phyloP scores from a whole-genome alignment of 2,329 filamentous ascomycete genomes.

The Claviceps arundinis region DNA sequence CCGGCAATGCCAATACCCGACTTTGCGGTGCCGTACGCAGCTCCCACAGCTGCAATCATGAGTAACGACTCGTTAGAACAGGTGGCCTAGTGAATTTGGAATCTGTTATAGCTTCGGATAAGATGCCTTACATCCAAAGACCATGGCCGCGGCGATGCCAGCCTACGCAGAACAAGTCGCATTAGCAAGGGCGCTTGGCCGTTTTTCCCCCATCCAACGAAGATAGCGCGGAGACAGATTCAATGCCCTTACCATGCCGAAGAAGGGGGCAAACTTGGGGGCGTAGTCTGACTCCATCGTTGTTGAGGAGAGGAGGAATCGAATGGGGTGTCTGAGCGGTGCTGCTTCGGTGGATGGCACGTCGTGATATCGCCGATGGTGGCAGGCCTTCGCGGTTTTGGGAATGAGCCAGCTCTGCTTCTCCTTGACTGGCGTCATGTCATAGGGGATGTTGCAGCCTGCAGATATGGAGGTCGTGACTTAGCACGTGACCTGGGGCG shows the following conservation, averaged over 20 bases:
- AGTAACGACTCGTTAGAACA: slow-evolving; percentile 6
- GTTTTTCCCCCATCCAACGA: background rate
- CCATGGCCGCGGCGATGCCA: slow-evolving; percentile 70
- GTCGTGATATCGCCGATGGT: background rate
- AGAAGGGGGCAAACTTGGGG: slow-evolving; percentile 76
- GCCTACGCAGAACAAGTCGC: slow-evolving; percentile 32
- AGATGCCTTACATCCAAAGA: slow-evolving; percentile 58
- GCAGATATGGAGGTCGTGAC: background rate
- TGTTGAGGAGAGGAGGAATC: slow-evolving; percentile 12
- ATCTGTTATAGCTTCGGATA: too few relatives aligned
- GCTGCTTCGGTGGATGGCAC: background rate
- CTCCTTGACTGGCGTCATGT: background rate
- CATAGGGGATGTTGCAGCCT: background rate
- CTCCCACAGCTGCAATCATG: slow-evolving; percentile 42
- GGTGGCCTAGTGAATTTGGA: too few relatives aligned
- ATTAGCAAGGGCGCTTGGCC: slow-evolving; percentile 3
- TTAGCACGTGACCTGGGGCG: background rate
- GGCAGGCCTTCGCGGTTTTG: background rate
- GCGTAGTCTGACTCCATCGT: slow-evolving; percentile 48
- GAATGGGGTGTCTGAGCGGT: background rate
- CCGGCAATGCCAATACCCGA: slow-evolving; percentile 80
- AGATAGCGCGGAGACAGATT: background rate
- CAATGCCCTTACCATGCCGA: slow-evolving; percentile 60
- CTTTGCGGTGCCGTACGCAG: slow-evolving; percentile 79
- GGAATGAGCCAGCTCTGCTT: background rate